These are phyloP conservation scores for Amphirosellinia nigrospora DNA, from an alignment of 495 filamentous ascomycete species.

Conservation along the genomic window DNA sequence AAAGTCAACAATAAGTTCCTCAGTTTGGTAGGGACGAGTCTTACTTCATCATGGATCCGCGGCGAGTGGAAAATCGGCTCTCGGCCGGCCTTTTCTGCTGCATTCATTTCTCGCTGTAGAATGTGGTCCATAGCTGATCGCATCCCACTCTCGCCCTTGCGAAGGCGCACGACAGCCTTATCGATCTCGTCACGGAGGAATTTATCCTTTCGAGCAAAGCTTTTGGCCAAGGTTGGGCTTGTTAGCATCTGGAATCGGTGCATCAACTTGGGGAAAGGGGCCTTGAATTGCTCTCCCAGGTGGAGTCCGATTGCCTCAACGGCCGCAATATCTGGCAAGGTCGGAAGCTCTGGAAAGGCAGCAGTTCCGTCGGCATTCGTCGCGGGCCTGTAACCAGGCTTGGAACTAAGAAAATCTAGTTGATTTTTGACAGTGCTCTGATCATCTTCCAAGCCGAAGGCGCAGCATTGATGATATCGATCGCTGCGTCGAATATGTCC, in stretches of 20 bases:
- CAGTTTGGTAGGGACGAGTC: neutral
- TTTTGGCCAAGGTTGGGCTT: conserved; percentile 3
- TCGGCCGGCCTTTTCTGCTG: conserved; percentile 41
- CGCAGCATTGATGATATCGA: conserved; percentile 46
- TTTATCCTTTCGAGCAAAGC: conserved; percentile 25
- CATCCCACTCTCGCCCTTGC: conserved; percentile 22
- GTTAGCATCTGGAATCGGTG: conserved; percentile 24
- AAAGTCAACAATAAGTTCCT: neutral
- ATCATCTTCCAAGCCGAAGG: conserved; percentile 38
- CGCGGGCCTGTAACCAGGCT: neutral
- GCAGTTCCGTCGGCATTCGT: conserved; percentile 16
- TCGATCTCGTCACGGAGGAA: conserved; percentile 30
- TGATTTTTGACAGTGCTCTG: conserved; percentile 31
- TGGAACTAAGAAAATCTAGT: conserved; percentile 22
- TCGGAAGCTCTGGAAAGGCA: conserved; percentile 27
- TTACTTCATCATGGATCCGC: conserved; percentile 42
- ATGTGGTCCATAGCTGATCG: conserved; percentile 45
- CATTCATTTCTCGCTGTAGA: conserved; percentile 41
- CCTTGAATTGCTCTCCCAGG: conserved; percentile 27
- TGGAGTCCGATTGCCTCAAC: conserved; percentile 17
- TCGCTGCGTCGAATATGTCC: conserved; percentile 42
- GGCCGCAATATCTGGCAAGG: conserved; percentile 27
- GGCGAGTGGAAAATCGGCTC: conserved; percentile 31
- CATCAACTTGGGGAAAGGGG: conserved; percentile 26
- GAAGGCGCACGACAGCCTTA: conserved; percentile 26